Base-by-base conservation (phyloP, 352 stramenopile genomes). In the Phytopythium chamaehyphon region DNA sequence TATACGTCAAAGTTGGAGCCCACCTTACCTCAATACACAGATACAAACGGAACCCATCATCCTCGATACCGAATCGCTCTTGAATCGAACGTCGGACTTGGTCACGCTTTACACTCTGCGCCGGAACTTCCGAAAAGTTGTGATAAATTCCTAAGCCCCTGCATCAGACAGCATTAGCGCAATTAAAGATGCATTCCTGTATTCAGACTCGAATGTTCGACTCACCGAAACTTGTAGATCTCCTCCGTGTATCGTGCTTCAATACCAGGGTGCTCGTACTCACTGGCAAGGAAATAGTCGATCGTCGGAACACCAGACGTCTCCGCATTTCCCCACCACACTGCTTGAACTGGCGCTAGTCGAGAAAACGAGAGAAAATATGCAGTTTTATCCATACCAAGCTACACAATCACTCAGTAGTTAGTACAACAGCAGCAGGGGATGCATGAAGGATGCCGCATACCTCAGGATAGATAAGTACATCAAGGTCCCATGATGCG, bases 321-420 rank as follows among this genome's bases (percentile, higher is more conserved):
- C 51, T 91, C 83, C 12, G 83, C 64, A 46, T 88, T 86, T 6
- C 76, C 80, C 72, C 76, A 90, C 80, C 80, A 93, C 47, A 62
- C 75, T 2, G 80, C 80, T 65, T 93, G 83, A 7, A 89, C 50
- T 10, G 69, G 68, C 15, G 83, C 83, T 22, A 93, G 64, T 0
- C 79, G 79, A 49, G 72, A 57, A 21, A 87, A 80, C 26, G 77
- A 79, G 19, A 93, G 37, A 42, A 91, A 90, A 46, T 78, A 93
- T 8, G 76, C 86, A n/a, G 73, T 78, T 36, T 87, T 84, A 58
- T 93, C 79, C 64, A 84, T 82, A 6, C 82, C 82, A 33, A 93
- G 66, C 82, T 93, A 49, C 11, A 9, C 22, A 43, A n/a, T n/a
- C n/a, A n/a, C n/a, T n/a, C 2, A 22, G 12, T 5, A 16, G 18